These are phyloP conservation scores for Sambucus nigra DNA, from an alignment of 129 eudicot species.

Conservation along the genomic window DNA sequence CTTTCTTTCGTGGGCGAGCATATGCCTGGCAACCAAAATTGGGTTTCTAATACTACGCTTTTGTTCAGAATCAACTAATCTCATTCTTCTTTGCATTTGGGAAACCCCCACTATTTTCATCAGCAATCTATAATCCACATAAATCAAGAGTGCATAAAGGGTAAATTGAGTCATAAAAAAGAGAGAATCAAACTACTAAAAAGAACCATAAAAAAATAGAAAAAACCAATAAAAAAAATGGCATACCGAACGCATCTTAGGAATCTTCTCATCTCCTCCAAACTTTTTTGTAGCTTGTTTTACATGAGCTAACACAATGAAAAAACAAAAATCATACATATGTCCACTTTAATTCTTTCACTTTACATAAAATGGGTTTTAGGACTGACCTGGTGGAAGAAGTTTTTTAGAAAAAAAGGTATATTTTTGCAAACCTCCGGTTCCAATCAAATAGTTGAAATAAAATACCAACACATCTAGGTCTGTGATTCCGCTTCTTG, in stretches of 20 bases:
- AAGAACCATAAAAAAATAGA: background rate
- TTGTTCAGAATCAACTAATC: conserved; percentile 14
- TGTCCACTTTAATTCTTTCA: background rate
- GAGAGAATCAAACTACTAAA: background rate
- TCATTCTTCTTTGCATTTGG: conserved; percentile 44
- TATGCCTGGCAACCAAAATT: conserved; percentile 77
- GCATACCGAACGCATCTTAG: conserved; percentile 62
- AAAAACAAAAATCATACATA: background rate
- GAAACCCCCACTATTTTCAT: conserved; percentile 70
- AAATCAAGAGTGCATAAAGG: no score
- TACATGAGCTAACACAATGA: conserved; percentile 37
- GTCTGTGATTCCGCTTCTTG: conserved; percentile 45
- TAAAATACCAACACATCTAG: conserved; percentile 82
- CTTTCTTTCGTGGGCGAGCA: no score
- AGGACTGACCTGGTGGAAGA: conserved; percentile 62
- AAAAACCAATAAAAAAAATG: background rate
- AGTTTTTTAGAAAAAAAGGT: conserved; percentile 62
- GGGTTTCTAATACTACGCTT: conserved; percentile 57
- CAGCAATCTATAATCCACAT: conserved; percentile 36
- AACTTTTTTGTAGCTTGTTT: conserved; percentile 60
- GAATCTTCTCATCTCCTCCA: conserved; percentile 63
- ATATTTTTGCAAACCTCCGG: conserved; percentile 76
- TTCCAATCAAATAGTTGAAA: conserved; percentile 95
- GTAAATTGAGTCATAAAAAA: background rate
- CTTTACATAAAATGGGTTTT: background rate